Evolutionary conservation across 2,329 filamentous ascomycete species (phyloP).

Genomic region (Trichophyton simii): DNA sequence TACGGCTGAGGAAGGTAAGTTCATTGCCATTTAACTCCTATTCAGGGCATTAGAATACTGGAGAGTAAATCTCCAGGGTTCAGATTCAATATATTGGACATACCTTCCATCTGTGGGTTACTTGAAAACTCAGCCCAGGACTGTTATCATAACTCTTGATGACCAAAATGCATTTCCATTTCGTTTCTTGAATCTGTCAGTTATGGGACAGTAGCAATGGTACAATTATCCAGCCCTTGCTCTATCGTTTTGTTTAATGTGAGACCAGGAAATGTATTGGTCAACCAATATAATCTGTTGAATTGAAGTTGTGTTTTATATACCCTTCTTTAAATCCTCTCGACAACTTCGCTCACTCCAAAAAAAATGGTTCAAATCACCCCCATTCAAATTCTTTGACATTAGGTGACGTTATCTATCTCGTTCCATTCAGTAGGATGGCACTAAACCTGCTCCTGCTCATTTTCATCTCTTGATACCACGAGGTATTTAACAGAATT

Average conservation of each 20-base stretch:
- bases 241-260: constrained; percentile 7
- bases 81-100: background rate
- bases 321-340: background rate
- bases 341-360: background rate
- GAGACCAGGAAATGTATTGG: background rate
- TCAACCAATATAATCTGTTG: background rate
- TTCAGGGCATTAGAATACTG: background rate
- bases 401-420: constrained; percentile 10
- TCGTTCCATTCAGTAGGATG: constrained; percentile 7
- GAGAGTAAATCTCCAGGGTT: background rate
- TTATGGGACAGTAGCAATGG: constrained; percentile 14
- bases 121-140: too few relatives aligned
- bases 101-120: background rate
- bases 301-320: background rate
- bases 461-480: background rate
- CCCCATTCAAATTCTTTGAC: constrained; percentile 7
- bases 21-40: constrained; percentile 14
- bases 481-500: background rate
- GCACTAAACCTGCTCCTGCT: background rate
- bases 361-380: background rate
- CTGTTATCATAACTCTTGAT: background rate
- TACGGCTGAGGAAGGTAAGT: constrained; percentile 11
- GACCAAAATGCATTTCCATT: background rate
- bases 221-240: constrained; percentile 10
- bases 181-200: background rate